Base-by-base conservation (phyloP, 1,139 yeast species). In the Debaryomyces robertsiae region DNA sequence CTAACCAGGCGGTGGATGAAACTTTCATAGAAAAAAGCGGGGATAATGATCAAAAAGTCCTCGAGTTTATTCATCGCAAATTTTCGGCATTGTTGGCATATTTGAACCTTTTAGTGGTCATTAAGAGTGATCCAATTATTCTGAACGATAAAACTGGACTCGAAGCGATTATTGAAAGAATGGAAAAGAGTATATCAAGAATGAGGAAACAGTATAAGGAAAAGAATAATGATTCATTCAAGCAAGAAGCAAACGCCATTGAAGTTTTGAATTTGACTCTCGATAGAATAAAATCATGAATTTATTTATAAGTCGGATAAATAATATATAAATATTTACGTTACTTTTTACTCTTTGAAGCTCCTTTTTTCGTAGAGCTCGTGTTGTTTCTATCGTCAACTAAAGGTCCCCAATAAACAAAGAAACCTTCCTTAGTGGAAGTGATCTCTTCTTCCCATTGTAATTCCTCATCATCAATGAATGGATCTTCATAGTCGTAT, bases 381-480 rank as follows among this genome's bases (percentile, higher is more conserved):
- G 53, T 42, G 13, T 50, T 46, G 22, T 43, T 54, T 42, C 73
- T 49, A 48, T 85, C 94, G 43, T 85, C 93, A 24, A 86, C 82
- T 46, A 94, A 69, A 4, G 96, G 95, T 0, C 99, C 99, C 72
- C 91, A 88, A 60, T 84, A 94, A 0, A 94, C 97, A 55, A 93
- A 94, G 61, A 93, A 94, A 2, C 98, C 98, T 56, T 93, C 98
- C 50, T 87, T 86, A 0, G 96, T 90, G 1, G 94, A 81, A 2
- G 94, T 93, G 7, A 95, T 82, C 52, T 87, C 94, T 59, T 91
- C 97, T 61, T 93, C 98, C 87, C 94, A 87, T 46, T 82, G 79
- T 54, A 90, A 70, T 63, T 93, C 99, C 19, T 87, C 79, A 61
- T 94, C 98, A 65, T 94, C 99, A 46, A 94, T 93, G 57, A 94